These are phyloP conservation scores for Naganishia friedmannii DNA, from an alignment of 768 basidiomycete species.

Conservation along the genomic window DNA sequence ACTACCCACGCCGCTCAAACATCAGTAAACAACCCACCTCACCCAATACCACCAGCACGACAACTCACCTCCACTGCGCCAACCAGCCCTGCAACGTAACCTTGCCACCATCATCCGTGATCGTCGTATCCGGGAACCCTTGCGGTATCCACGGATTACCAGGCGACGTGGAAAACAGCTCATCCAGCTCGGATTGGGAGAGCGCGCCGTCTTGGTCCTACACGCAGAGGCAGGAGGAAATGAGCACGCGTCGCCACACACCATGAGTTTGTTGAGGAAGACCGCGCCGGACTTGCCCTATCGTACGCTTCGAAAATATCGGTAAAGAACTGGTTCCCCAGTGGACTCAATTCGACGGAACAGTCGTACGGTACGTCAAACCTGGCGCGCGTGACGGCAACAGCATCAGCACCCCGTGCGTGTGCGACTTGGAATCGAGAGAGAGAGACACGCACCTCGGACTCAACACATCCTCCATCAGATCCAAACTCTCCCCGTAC, in stretches of 20 bases:
- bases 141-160: constrained; percentile 95
- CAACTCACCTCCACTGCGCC: constrained; percentile 87
- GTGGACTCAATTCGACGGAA: constrained; percentile 89
- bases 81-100: constrained; percentile 98
- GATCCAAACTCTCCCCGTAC: constrained; percentile 86
- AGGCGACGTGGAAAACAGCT: constrained; percentile 88
- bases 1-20: constrained; percentile 53
- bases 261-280: neutral
- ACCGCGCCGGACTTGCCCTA: constrained; percentile 61
- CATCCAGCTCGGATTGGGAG: constrained; percentile 74
- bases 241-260: too few species aligned
- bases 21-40: constrained; percentile 6
- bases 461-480: constrained; percentile 80
- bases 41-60: neutral
- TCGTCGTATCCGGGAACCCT: constrained; percentile 84
- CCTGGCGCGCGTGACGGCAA: constrained; percentile 55
- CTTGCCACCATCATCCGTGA: constrained; percentile 78
- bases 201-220: constrained; percentile 95
- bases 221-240: neutral
- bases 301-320: constrained; percentile 94
- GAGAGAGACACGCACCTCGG: constrained; percentile 68
- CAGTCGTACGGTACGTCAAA: constrained; percentile 92
- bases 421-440: too few species aligned
- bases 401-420: constrained; percentile 28
- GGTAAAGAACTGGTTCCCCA: constrained; percentile 94